Evolutionary conservation across 106 monocot species (phyloP), one percentile per base, ranked within the genome.

Genomic region (Gastrodia elata): DNA sequence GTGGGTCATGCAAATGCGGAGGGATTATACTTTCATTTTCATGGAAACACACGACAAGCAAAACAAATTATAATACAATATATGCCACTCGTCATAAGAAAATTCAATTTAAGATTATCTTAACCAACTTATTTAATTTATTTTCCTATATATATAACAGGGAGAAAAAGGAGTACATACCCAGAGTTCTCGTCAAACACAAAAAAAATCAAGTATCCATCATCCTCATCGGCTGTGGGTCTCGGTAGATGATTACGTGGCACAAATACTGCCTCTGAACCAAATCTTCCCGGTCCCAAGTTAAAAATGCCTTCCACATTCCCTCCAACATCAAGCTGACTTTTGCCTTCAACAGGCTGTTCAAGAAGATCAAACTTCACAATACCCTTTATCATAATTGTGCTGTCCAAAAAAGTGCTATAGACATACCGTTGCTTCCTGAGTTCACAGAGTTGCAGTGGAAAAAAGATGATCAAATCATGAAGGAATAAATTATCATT

Each of bases 171-270:
- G 35, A 37, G 33, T 88, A n/a, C n/a, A n/a, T n/a, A 91, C 95
- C 92, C 90, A 7, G 90, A 84, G 36, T 90, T 90, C 57, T 96
- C 96, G 11, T 44, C 44, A 44, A 14, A 16, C 9, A 88, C 97
- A 74, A 92, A 92, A 72, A 90, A 97, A 43, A 97, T 97, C 83
- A 97, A 79, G 73, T 88, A 97, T 27, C 92, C 97, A 80, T 97
- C 97, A 82, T 97, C 97, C 70, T 97, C 96, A 69, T 97, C 92
- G 38, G 77, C 82, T 43, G 81, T 76, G 27, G 77, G 58, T 16
- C 86, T 90, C 74, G 86, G 77, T 58, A 83, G 28, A 69, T n/a
- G n/a, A n/a, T n/a, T n/a, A n/a, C 81, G 77, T 78, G 97, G 97
- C 41, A 97, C 92, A 80, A 88, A 97, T 67, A 97, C 58, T 42